Base-by-base conservation (phyloP, 768 basidiomycete genomes). In the Tephrocybe rancida region DNA sequence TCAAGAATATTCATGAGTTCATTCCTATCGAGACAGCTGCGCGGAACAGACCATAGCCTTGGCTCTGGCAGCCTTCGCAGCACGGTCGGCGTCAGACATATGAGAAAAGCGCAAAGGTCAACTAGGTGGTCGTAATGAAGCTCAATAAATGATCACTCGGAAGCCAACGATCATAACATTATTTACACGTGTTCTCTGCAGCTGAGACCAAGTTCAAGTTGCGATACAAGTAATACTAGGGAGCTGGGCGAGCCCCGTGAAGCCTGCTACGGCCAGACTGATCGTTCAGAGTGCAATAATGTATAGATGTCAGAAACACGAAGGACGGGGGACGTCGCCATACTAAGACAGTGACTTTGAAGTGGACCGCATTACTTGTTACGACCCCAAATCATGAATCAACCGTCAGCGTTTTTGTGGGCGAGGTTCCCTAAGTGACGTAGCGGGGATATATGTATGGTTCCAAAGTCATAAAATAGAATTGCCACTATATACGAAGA, bases 21-120 rank as follows among this genome's bases (percentile, higher is more conserved):
- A 50, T 41, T 48, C 27, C 22, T 37, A 38, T 45, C 52, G 52
- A 34, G 39, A 29, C 37, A 56, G 26, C 6, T 14, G 34, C 22
- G 1, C 47, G 25, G 51, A 46, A 69, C 80, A 53, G 67, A 92
- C 92, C 83, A 94, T 64, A 44, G 88, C 90, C 69, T 88, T 90
- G 50, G 88, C 92, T 57, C 92, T 83, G 2, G 92, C 92, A 50
- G 91, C 83, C 70, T 88, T 92, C 14, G 83, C 84, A 48, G 89
- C 88, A 56, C 91, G 83, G 56, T 93, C 92, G 54, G 86, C 84
- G 62, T 90, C 90, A 22, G 85, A 77, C 83, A 79, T 83, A 24
- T 55, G 48, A 47, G 26, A 27, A 14, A 54, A 44, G 38, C 35
- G 19, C 32, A 24, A 30, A 30, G 29, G 29, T 30, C 5, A 30